Percentiles rank a stretch among this genome's conserved stretches.
phyloP scores from a whole-genome alignment of 108 stramenopile genomes.

The Nitzschia palea region DNA sequence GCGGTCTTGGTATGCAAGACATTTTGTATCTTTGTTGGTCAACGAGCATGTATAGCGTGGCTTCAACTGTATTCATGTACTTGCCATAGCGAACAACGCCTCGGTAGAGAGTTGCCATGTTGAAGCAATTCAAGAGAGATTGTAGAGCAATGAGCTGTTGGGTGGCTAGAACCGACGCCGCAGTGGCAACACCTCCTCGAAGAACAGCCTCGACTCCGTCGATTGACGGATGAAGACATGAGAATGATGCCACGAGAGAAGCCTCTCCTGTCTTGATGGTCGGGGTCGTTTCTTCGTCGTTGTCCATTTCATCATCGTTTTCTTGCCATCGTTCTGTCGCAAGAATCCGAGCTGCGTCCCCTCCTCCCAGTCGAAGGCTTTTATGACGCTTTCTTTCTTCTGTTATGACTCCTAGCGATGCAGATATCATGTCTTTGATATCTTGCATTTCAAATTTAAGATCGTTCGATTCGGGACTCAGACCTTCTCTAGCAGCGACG shows the following conservation, averaged over 20 bases:
- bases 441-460: conserved; percentile 20
- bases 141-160: conserved; percentile 50
- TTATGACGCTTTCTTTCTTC: conserved; percentile 46
- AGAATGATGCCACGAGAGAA: conserved; percentile 64
- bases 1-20: conserved; percentile 52
- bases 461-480: background rate
- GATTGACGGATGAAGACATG: conserved; percentile 62
- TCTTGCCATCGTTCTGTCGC: conserved; percentile 43
- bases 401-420: conserved; percentile 20
- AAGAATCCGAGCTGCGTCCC: conserved; percentile 54
- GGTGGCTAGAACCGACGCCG: conserved; percentile 39
- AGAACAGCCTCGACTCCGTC: conserved; percentile 62
- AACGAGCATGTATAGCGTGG: conserved; percentile 23
- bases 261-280: conserved; percentile 65
- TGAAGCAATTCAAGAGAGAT: conserved; percentile 53
- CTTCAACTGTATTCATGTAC: conserved; percentile 59
- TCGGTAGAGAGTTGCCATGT: conserved; percentile 55
- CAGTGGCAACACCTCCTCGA: conserved; percentile 57
- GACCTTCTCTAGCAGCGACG: background rate
- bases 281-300: background rate
- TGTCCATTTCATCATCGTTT: conserved; percentile 6
- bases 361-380: conserved; percentile 51
- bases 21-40: conserved; percentile 37
- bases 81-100: conserved; percentile 70
- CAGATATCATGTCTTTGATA: conserved; percentile 21